Base-by-base conservation (phyloP, 257 asterid species). In the Solanum peruvianum region DNA sequence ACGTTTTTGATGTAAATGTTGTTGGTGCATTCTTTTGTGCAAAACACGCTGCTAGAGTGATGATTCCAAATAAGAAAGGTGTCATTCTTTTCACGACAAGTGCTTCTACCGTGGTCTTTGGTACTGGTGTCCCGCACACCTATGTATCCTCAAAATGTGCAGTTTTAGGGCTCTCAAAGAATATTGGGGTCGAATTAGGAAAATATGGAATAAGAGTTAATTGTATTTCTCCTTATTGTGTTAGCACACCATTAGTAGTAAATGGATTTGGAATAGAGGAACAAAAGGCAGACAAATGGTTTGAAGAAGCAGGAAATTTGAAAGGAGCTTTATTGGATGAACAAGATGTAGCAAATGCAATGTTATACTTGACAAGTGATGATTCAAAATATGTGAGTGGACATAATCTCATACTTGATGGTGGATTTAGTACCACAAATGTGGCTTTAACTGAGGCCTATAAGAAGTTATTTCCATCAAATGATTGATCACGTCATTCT, bases 101-200 rank as follows among this genome's bases (percentile, higher is more conserved):
- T 18, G 9, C 0, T 2, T 4, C 10, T 1, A 7, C 62, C 0
- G 11, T 5, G 4, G 3, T 20, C 21, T 18, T 1, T 16, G 4
- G 3, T 52, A 5, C n/a, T 2, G 3, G 9, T 52, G 0, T 9
- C 6, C 5, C 47, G 2, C 80, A 35, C 80, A 12, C 44, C 11
- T 72, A 20, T 72, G 6, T 4, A 1, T 25, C 47, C 2, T 72
- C 80, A 33, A 72, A 72, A 11, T 2, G 4, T 20, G 80, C 80
- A 72, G 16, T 35, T 72, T 35, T 35, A 3, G 80, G 80, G 0
- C 47, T 35, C 2, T 35, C 80, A 12, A 72, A 35, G 9, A 72
- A 35, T 13, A 6, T 35, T 9, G 47, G 80, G 2, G 80, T 72
- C 1, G 80, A 72, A 35, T 72, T 72, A 35, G 80, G 80, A 3